These are phyloP conservation scores for Neurospora cerealis DNA, from an alignment of 495 filamentous ascomycete genomes.

Conservation along the genomic window DNA sequence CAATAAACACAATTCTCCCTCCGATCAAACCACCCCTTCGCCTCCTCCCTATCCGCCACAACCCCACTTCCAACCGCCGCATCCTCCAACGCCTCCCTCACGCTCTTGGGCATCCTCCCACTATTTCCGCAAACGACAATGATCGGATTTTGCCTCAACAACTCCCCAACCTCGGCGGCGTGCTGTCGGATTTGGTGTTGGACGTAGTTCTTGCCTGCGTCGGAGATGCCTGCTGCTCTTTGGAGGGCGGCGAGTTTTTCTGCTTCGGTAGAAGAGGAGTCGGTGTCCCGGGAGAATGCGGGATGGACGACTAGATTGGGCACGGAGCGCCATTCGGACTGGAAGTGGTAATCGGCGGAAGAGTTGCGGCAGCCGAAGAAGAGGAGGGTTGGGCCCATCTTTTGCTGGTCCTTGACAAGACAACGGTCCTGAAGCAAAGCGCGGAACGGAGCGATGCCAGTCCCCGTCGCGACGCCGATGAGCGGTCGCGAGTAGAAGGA, in stretches of 20 bases:
- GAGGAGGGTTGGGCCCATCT: conserved; percentile 32
- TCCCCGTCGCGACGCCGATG: conserved; percentile 80
- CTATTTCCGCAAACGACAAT: conserved; percentile 74
- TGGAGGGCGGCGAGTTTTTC: neutral
- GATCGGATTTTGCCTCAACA: conserved; percentile 32
- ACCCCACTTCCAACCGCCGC: conserved; percentile 38
- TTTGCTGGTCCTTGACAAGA: conserved; percentile 6
- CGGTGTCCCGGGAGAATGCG: conserved; percentile 65
- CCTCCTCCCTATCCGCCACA: conserved; percentile 15
- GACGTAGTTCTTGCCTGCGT: conserved; percentile 66
- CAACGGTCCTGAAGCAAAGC: conserved; percentile 63
- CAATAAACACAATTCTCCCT: conserved; percentile 20
- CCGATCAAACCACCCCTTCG: conserved; percentile 19
- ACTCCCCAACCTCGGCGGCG: conserved; percentile 43
- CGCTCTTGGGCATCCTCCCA: conserved; percentile 80
- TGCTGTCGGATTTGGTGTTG: conserved; percentile 69
- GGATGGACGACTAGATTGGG: conserved; percentile 47
- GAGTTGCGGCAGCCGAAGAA: conserved; percentile 76
- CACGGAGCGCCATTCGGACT: conserved; percentile 56
- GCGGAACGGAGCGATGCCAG: conserved; percentile 82
- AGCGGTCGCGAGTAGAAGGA: conserved; percentile 37
- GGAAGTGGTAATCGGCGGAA: conserved; percentile 68
- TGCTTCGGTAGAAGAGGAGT: conserved; percentile 34
- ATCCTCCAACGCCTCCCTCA: conserved; percentile 70
- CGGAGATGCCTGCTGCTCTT: conserved; percentile 9